Percentiles rank a stretch among this genome's conserved stretches.
phyloP scores from a whole-genome alignment of 306 rosid species.

The Glycyrrhiza uralensis region DNA sequence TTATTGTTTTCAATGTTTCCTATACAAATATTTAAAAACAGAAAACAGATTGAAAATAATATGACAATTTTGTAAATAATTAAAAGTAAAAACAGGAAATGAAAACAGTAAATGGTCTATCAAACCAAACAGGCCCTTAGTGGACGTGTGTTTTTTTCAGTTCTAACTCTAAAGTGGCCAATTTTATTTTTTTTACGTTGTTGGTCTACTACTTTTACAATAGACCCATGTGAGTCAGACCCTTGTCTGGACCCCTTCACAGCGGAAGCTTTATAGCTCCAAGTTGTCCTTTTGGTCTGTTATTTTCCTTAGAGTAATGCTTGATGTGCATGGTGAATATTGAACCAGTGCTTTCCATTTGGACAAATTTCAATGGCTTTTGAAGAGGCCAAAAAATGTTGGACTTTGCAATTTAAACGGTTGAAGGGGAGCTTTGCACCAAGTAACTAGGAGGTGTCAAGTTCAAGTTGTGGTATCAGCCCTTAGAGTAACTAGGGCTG shows the following conservation, averaged over 20 bases:
- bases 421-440: too few species aligned
- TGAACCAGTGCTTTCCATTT: not conserved
- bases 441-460: too few species aligned
- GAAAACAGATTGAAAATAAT: too few species aligned
- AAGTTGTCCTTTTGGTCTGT: not conserved
- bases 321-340: not conserved
- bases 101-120: too few species aligned
- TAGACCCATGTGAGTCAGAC: not conserved
- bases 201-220: not conserved
- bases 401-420: too few species aligned
- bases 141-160: not conserved
- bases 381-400: not conserved
- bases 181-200: not conserved
- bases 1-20: too few species aligned
- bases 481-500: too few species aligned
- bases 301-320: not conserved
- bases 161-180: not conserved
- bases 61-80: too few species aligned
- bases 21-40: too few species aligned
- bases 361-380: not conserved
- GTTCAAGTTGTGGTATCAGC: too few species aligned
- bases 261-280: not conserved
- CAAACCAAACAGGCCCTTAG: too few species aligned
- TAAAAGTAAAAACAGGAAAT: too few species aligned
- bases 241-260: not conserved